Conservation (phyloP, 495 filamentous ascomycete species). For the Talaromyces proteolyticus region DNA sequence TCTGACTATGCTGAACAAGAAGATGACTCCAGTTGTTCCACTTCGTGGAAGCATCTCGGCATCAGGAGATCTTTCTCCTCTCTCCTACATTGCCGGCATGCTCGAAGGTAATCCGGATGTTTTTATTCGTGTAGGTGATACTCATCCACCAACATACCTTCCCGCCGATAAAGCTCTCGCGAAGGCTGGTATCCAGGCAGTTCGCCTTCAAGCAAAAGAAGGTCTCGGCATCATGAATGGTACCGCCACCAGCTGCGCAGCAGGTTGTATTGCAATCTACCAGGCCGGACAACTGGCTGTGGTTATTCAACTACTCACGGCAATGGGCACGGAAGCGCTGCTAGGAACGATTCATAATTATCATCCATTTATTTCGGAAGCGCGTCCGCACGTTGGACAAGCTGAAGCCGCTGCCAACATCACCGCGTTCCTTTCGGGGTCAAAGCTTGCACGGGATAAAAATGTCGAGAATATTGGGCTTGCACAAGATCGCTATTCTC, state of each 20-base stretch:
- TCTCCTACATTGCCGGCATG: conserved; percentile 54
- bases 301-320: conserved; percentile 47
- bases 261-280: conserved; percentile 44
- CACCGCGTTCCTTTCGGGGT: conserved; percentile 31
- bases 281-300: conserved; percentile 46
- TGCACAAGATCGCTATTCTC: conserved; percentile 54
- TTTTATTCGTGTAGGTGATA: no score
- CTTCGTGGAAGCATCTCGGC: conserved; percentile 61
- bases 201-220: conserved; percentile 52
- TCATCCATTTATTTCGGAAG: conserved; percentile 46
- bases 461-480: conserved; percentile 20
- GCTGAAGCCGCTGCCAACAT: conserved; percentile 47
- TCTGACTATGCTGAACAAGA: no score
- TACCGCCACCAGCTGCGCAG: conserved; percentile 47
- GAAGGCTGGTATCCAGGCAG: conserved; percentile 32
- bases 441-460: conserved; percentile 13
- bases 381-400: conserved; percentile 54
- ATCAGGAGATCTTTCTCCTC: conserved; percentile 58
- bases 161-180: conserved; percentile 24
- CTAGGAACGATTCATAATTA: conserved; percentile 27
- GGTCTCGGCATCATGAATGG: conserved; percentile 60
- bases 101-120: conserved; percentile 56
- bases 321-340: conserved; percentile 22
- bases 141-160: conserved; percentile 32
- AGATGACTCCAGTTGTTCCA: no score